Conservation (phyloP, 768 basidiomycete genomes). For the Serendipita sp. region DNA sequence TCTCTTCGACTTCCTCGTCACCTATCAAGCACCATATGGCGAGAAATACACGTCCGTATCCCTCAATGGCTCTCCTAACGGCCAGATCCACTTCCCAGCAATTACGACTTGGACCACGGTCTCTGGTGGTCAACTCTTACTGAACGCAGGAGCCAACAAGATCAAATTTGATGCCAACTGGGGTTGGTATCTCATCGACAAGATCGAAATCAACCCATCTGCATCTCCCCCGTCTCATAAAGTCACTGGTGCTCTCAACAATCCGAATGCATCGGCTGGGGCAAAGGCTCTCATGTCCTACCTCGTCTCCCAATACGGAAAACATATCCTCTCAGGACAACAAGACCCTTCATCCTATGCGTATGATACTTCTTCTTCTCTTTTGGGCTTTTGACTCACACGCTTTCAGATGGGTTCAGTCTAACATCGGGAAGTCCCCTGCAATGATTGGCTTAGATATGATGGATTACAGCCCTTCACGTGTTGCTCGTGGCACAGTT, state of each 20-base stretch:
- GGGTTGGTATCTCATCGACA: conserved; percentile 10
- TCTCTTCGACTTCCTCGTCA: not conserved
- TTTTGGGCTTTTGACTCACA: not conserved
- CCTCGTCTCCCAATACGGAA: conserved; percentile 3
- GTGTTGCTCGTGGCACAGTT: not conserved
- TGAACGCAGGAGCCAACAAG: conserved; percentile 7
- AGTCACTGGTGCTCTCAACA: not conserved
- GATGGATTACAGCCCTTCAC: conserved; percentile 9
- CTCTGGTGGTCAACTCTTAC: conserved; percentile 7
- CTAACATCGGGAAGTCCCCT: conserved; percentile 9
- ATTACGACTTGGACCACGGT: not conserved
- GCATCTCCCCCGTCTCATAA: conserved; percentile 8
- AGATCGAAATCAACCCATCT: conserved; percentile 1
- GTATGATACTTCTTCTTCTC: not conserved
- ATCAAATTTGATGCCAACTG: conserved; percentile 8
- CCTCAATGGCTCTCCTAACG: not conserved
- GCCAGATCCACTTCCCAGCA: not conserved
- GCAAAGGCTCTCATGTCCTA: not conserved
- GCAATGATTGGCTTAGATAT: conserved; percentile 8
- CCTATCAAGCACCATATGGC: not conserved
- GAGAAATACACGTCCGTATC: not conserved
- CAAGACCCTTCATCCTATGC: not conserved
- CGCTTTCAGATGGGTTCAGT: conserved; percentile 1
- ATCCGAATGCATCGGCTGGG: not conserved
- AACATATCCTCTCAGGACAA: conserved; percentile 8